Conservation (phyloP, 2,329 filamentous ascomycete species). For the Paecilomyces sp. region DNA sequence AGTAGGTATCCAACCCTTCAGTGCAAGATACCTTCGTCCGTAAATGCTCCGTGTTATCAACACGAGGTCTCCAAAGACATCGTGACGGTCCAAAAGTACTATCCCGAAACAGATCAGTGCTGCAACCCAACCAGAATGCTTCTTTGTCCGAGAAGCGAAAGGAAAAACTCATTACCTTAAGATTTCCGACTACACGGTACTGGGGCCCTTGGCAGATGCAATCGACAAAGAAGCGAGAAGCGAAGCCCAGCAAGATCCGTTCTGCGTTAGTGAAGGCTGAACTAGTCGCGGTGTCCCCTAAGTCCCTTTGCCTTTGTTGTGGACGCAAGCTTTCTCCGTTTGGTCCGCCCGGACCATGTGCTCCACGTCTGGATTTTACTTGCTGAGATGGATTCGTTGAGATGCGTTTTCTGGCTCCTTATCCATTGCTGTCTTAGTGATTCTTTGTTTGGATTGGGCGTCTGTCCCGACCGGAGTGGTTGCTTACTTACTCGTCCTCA, state of each 20-base stretch:
- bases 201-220: background rate
- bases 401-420: background rate
- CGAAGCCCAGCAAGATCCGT: background rate
- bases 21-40: background rate
- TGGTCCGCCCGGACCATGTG: background rate
- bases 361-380: background rate
- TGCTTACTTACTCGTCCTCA: no score
- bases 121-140: background rate
- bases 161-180: background rate
- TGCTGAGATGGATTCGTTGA: background rate
- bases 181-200: background rate
- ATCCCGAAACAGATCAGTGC: background rate
- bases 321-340: background rate
- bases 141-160: no score
- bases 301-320: background rate
- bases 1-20: background rate
- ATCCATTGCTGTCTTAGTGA: no score
- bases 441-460: no score
- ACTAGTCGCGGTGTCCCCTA: no score
- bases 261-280: background rate
- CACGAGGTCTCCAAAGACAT: background rate
- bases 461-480: no score
- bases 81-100: background rate
- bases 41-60: background rate
- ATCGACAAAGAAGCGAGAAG: background rate